A percentile compares a stretch with the other conserved stretches of the same genome.
Conservation (phyloP, 768 basidiomycete species). For the Mycena capillaripes region DNA sequence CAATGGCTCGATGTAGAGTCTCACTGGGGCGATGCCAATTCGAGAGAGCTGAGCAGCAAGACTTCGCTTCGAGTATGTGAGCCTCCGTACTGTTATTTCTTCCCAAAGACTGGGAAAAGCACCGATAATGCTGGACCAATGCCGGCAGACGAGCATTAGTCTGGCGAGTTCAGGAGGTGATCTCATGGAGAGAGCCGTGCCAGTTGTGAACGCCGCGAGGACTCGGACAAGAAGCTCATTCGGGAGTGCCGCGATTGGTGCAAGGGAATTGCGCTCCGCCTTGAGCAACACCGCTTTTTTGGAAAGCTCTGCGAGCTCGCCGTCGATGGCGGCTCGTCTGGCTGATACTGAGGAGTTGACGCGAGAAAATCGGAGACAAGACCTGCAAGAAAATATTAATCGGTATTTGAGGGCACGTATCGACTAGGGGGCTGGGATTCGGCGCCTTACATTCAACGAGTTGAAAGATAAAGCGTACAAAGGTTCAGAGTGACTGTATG, state of each 20-base stretch:
- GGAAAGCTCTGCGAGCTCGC: not conserved
- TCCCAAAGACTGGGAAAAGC: constrained; percentile 2
- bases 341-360: constrained; percentile 3
- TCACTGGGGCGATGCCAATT: constrained; percentile 2
- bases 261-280: constrained; percentile 8
- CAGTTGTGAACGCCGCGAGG: constrained; percentile 2
- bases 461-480: not conserved
- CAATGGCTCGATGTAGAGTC: not conserved
- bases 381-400: constrained; percentile 9
- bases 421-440: not conserved
- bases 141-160: constrained; percentile 5
- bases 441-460: constrained; percentile 2
- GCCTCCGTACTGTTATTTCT: not conserved
- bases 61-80: not conserved
- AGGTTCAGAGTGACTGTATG: constrained; percentile 6
- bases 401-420: constrained; percentile 1
- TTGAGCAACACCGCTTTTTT: not conserved
- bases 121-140: constrained; percentile 2
- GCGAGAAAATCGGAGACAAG: constrained; percentile 14
- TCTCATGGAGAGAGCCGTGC: not conserved
- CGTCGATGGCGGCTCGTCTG: constrained; percentile 9
- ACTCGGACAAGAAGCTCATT: constrained; percentile 4
- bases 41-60: constrained; percentile 3
- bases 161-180: constrained; percentile 1
- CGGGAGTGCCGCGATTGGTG: not conserved